Percentiles rank a stretch among this genome's conserved stretches.
phyloP scores from a whole-genome alignment of 345 rosid genomes.

The Jatropha curcas region DNA sequence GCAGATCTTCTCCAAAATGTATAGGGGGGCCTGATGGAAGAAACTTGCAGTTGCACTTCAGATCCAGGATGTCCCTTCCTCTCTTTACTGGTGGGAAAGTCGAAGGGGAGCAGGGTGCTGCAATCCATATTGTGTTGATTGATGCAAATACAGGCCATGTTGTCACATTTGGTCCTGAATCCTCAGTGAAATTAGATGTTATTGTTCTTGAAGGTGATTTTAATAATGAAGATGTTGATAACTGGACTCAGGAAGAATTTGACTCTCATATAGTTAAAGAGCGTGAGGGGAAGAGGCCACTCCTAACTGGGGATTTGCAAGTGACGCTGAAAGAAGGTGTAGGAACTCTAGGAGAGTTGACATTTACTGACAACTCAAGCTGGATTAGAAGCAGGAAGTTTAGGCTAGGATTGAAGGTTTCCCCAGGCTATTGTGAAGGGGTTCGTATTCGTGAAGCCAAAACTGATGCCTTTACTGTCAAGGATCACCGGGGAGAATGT shows the following conservation, averaged over 20 bases:
- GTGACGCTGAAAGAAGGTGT: conserved; percentile 41
- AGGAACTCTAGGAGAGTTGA: conserved; percentile 40
- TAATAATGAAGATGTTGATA: conserved; percentile 32
- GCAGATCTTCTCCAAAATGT: conserved; percentile 34
- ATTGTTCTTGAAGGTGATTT: conserved; percentile 47
- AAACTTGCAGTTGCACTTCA: conserved; percentile 39
- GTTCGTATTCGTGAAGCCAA: conserved; percentile 40
- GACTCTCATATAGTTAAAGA: conserved; percentile 37
- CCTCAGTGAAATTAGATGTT: conserved; percentile 33
- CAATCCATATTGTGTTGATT: conserved; percentile 31
- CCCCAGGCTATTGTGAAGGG: conserved; percentile 36
- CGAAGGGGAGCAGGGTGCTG: conserved; percentile 37
- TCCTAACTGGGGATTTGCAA: conserved; percentile 41
- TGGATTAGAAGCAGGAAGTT: conserved; percentile 46
- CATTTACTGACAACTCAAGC: conserved; percentile 44
- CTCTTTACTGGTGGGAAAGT: conserved; percentile 39
- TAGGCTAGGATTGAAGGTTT: conserved; percentile 44
- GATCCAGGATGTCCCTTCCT: conserved; percentile 34
- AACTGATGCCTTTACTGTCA: conserved; percentile 41
- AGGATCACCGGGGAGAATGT: conserved; percentile 44
- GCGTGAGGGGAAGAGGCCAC: conserved; percentile 45
- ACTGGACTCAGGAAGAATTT: conserved; percentile 37
- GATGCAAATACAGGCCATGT: conserved; percentile 32
- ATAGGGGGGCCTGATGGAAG: conserved; percentile 29
- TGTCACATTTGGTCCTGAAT: conserved; percentile 38